These are phyloP conservation scores for Dryas octopetala DNA, from an alignment of 306 rosid species.

Conservation along the genomic window DNA sequence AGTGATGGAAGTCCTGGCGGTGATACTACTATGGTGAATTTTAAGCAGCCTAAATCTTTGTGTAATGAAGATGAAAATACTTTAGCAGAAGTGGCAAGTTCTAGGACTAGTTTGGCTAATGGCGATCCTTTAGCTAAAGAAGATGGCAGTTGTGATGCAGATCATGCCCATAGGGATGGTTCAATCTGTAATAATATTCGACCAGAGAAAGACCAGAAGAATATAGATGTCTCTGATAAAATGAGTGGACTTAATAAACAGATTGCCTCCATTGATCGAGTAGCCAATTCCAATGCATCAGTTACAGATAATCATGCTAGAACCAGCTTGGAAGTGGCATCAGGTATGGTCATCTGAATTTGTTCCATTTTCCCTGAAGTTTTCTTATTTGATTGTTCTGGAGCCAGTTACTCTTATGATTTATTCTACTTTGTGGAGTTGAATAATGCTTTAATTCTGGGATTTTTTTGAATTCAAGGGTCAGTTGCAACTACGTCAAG, in stretches of 20 bases:
- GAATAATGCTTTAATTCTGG: conserved; percentile 20
- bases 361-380: conserved; percentile 1
- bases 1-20: conserved; percentile 54
- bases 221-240: conserved; percentile 47
- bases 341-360: conserved; percentile 54
- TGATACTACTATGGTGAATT: conserved; percentile 41
- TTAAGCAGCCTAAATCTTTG: conserved; percentile 52
- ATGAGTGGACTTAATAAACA: conserved; percentile 47
- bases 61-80: conserved; percentile 51
- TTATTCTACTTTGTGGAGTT: conserved; percentile 15
- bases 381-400: conserved; percentile 16
- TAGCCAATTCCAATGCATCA: conserved; percentile 38
- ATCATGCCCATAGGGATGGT: conserved; percentile 45
- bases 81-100: conserved; percentile 46
- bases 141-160: conserved; percentile 47
- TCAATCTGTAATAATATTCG: conserved; percentile 17
- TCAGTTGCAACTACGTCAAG: conserved; percentile 40
- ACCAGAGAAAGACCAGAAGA: conserved; percentile 55
- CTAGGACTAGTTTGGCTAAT: conserved; percentile 36
- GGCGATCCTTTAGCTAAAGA: conserved; percentile 48
- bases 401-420: conserved; percentile 13
- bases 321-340: conserved; percentile 46
- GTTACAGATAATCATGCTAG: conserved; percentile 46
- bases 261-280: conserved; percentile 45
- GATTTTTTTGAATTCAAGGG: conserved; percentile 48